These are phyloP conservation scores for Nothophoma quercina DNA, from an alignment of 2,329 filamentous ascomycete species.

Conservation along the genomic window DNA sequence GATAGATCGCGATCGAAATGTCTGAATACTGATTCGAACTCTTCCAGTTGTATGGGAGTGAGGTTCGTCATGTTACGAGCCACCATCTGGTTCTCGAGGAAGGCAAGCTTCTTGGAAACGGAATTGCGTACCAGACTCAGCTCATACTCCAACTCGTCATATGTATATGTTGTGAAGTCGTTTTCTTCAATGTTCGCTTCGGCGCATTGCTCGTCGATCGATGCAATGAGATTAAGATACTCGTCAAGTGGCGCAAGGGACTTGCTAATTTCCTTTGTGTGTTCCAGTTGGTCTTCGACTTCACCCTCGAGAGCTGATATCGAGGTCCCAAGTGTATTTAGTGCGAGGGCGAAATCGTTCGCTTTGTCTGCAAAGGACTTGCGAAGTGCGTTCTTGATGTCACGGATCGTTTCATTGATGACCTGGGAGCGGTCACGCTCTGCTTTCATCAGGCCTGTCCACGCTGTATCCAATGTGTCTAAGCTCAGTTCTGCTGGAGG, in stretches of 20 bases:
- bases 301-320: constrained; percentile 98
- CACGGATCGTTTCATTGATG: constrained; percentile 97
- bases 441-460: constrained; percentile 78
- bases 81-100: constrained; percentile 98
- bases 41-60: constrained; percentile 96
- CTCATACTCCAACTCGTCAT: constrained; percentile 95
- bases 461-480: constrained; percentile 82
- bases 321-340: constrained; percentile 93
- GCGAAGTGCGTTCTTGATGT: constrained; percentile 95
- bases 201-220: constrained; percentile 84
- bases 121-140: constrained; percentile 88
- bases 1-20: constrained; percentile 95
- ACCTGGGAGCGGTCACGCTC: constrained; percentile 90
- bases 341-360: constrained; percentile 93
- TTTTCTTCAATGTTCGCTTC: constrained; percentile 99
- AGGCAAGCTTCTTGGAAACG: constrained; percentile 94
- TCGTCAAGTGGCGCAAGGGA: constrained; percentile 89
- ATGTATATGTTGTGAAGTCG: constrained; percentile 98
- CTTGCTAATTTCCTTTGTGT: constrained; percentile 83
- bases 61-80: constrained; percentile 98
- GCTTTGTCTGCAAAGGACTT: constrained; percentile 96
- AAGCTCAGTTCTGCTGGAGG: constrained; percentile 84
- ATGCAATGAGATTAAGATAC: constrained; percentile 86
- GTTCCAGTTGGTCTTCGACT: constrained; percentile 89
- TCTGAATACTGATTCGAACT: constrained; percentile 97